These are phyloP conservation scores for Periglandula ipomoeae DNA, from an alignment of 2,329 filamentous ascomycete species.

Conservation along the genomic window DNA sequence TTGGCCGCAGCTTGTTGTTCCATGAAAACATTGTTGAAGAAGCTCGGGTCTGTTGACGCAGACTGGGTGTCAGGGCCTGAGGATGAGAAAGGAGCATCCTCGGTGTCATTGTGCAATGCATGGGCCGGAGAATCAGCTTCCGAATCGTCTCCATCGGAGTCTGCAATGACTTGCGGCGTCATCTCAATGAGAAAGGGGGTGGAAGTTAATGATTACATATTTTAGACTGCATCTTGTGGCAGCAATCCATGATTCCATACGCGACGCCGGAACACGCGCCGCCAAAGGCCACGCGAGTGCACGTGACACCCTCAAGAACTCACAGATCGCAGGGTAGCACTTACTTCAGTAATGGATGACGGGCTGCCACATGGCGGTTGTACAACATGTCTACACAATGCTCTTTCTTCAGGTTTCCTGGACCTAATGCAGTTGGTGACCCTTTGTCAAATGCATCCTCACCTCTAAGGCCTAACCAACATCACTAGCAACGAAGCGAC, in stretches of 20 bases:
- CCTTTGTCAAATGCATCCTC: no score
- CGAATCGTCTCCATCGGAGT: constrained; percentile 28
- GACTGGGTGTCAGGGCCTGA: constrained; percentile 19
- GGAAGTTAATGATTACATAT: no score
- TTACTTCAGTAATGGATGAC: no score
- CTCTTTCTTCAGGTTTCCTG: no score
- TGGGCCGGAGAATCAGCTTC: background rate
- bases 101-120: background rate
- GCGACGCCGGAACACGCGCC: background rate
- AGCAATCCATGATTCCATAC: background rate
- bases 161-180: constrained; percentile 23
- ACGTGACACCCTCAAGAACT: constrained; percentile 4
- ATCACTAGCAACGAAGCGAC: no score
- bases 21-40: constrained; percentile 38
- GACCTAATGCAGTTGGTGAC: no score
- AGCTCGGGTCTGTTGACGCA: constrained; percentile 37
- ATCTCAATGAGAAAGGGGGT: constrained; percentile 7
- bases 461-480: no score
- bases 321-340: no score
- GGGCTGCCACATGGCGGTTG: no score
- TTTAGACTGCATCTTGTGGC: no score
- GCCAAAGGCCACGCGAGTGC: background rate
- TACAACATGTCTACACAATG: no score
- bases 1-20: constrained; percentile 30
- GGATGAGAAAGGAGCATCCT: constrained; percentile 4